Conservation (phyloP, 1,284 basidiomycete genomes). For the Papiliotrema laurentii region DNA sequence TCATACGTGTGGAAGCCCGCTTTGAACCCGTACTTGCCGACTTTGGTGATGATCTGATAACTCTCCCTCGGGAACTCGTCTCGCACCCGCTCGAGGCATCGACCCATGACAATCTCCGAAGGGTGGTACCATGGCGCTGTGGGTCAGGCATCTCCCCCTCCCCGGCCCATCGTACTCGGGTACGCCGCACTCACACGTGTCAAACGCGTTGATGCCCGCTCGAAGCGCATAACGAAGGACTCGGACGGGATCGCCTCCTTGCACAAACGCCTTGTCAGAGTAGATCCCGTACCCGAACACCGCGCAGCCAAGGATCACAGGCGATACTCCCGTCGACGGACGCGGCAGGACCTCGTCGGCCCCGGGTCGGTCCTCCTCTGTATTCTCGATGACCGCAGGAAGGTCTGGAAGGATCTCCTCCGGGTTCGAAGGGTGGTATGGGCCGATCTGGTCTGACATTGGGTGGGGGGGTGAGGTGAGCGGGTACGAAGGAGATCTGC, state of each 20-base stretch:
- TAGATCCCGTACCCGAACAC: conserved; percentile 67
- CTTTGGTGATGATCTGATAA: conserved; percentile 88
- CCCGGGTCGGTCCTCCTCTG: conserved; percentile 21
- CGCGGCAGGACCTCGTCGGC: conserved; percentile 19
- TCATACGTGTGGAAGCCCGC: conserved; percentile 67
- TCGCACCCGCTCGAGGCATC: conserved; percentile 60
- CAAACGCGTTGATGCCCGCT: conserved; percentile 85
- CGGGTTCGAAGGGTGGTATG: conserved; percentile 33
- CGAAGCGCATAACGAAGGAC: conserved; percentile 73
- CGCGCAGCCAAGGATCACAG: conserved; percentile 63
- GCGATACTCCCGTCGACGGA: conserved; percentile 31
- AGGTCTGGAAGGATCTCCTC: conserved; percentile 29
- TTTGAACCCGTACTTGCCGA: conserved; percentile 72
- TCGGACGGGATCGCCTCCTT: conserved; percentile 60
- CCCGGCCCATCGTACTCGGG: no score
- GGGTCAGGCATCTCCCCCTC: no score
- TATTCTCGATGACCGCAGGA: conserved; percentile 12
- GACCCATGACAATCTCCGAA: conserved; percentile 83
- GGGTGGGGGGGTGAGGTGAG: no score
- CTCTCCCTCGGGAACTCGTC: conserved; percentile 71
- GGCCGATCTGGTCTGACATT: background rate
- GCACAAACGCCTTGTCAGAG: conserved; percentile 60
- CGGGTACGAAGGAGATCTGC: background rate
- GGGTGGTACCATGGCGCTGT: conserved; percentile 70
- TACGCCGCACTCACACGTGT: conserved; percentile 56